Base-by-base conservation (phyloP, 2,329 filamentous ascomycete species). In the Remersonia thermophila region DNA sequence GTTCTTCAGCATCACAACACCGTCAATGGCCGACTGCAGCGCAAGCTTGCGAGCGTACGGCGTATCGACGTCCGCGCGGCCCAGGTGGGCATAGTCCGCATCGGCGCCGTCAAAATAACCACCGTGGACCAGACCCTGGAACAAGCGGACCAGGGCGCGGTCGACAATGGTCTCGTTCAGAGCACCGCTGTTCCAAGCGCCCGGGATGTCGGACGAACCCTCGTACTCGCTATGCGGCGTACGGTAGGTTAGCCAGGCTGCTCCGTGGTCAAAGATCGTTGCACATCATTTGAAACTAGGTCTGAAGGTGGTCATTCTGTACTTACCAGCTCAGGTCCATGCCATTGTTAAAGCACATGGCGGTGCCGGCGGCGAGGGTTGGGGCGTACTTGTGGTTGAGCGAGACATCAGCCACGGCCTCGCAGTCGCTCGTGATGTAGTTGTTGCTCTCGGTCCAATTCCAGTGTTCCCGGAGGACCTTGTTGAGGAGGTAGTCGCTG, bases 351-450 rank as follows among this genome's bases (percentile, higher is more conserved):
- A 47, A 48, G 9, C 45, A 48, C n/a, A 42, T 42, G 18, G 37
- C 47, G 5, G 40, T 46, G 3, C 46, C 47, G 4, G 38, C 41
- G 4, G 43, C 42, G 15, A 47, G 42, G 26, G 36, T 43, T 6
- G 36, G 18, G 3, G 42, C 41, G 17, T 44, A 51, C 27, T 39
- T 26, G 33, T 49, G 49, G 17, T 42, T 43, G 10, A 36, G 40
- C n/a, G 50, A 43, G 7, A 49, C 46, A 29, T 48, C 46, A 17
- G 37, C 34, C 3, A 52, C 58, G 44, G 78, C 69, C 40, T 76
- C 74, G 45, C 79, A 83, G 49, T 83, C 78, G 12, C 67, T 72
- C 1, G 72, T 75, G 26, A 83, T 65, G 50, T 69, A 79, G 42
- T 79, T 71, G 33, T 75, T 66, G 30, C 72, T 64, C 3, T 67